Evolutionary conservation across 2,329 filamentous ascomycete species (phyloP).

Genomic region (Orbilia oligospora): DNA sequence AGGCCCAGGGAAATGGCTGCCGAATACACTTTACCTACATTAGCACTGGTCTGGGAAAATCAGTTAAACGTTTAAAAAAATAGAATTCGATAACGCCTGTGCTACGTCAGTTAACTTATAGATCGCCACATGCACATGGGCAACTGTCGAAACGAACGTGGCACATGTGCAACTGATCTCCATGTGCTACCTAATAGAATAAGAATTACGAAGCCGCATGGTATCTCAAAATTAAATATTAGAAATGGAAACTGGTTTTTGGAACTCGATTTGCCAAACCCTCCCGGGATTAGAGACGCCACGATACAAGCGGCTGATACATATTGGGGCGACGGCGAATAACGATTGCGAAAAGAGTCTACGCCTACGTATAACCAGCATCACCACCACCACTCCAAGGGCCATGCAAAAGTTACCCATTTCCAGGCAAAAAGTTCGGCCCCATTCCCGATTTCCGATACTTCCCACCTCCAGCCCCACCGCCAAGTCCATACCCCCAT

Average conservation of each 20-base stretch:
- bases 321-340: not conserved
- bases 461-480: conserved; percentile 33
- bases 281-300: not conserved
- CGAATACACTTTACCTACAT: not conserved
- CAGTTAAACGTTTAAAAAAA: not conserved
- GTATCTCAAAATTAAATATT: not conserved
- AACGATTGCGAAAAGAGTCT: not conserved
- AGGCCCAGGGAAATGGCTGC: not conserved
- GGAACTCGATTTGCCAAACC: too few species aligned
- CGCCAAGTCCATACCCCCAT: conserved; percentile 36
- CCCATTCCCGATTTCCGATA: conserved; percentile 62
- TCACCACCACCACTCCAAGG: not conserved
- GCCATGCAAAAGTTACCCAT: not conserved
- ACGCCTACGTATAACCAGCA: not conserved
- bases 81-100: not conserved
- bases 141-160: not conserved
- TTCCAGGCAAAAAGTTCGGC: conserved; percentile 24
- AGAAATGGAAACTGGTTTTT: not conserved
- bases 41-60: not conserved
- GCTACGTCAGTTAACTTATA: not conserved
- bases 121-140: not conserved
- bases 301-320: not conserved
- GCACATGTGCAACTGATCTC: conserved; percentile 4
- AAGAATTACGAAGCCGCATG: not conserved
- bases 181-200: not conserved